Conservation (phyloP, 2,329 filamentous ascomycete species). For the Talaromyces islandicus region DNA sequence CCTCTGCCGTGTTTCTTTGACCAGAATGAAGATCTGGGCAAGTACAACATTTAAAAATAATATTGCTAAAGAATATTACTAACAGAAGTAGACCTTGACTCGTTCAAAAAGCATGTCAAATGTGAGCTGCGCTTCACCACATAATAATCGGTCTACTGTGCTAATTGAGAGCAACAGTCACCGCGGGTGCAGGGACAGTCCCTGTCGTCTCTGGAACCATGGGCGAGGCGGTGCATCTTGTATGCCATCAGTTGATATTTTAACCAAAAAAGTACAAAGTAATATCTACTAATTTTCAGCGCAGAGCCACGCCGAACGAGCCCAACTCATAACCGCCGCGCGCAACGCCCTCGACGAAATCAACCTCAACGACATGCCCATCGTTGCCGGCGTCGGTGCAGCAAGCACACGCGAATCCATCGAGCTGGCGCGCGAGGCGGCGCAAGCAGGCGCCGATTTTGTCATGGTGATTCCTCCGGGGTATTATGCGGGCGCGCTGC, state of each 20-base stretch:
- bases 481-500: slow-evolving; percentile 1
- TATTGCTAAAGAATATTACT: not conserved
- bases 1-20: slow-evolving; percentile 4
- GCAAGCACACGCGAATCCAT: slow-evolving; percentile 1
- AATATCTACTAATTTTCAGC: not conserved
- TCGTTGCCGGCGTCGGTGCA: not conserved
- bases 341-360: not conserved
- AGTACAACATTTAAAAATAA: not conserved
- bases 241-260: not conserved
- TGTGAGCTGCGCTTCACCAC: not conserved
- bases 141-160: not conserved
- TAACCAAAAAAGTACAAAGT: too few species aligned
- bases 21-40: slow-evolving; percentile 1
- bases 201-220: slow-evolving; percentile 1
- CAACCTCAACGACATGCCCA: not conserved
- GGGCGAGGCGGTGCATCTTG: slow-evolving; percentile 1
- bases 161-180: not conserved
- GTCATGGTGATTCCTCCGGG: slow-evolving; percentile 2
- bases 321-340: not conserved
- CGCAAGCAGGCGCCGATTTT: slow-evolving; percentile 22
- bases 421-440: not conserved
- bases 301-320: not conserved
- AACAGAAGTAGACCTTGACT: not conserved
- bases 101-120: slow-evolving; percentile 1
- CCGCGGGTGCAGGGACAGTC: not conserved